These are phyloP conservation scores for Arachis stenosperma DNA, from an alignment of 306 rosid genomes.

Conservation along the genomic window DNA sequence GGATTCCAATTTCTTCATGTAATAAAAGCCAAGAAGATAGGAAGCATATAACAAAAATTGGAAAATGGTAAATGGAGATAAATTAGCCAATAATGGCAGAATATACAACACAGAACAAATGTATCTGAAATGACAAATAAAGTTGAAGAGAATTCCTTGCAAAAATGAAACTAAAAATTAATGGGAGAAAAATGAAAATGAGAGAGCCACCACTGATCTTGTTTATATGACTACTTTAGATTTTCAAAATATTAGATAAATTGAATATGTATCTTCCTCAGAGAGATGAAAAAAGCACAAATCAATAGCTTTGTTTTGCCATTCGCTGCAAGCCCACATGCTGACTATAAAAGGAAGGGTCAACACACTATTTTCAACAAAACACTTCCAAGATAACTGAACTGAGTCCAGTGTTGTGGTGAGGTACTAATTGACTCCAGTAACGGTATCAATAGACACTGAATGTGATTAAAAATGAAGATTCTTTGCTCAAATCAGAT, in stretches of 20 bases:
- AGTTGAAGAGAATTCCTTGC: constrained; percentile 19
- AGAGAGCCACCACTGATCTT: background rate
- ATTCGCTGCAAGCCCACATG: background rate
- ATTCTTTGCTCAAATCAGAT: background rate
- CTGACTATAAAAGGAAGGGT: background rate
- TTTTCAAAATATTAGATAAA: constrained; percentile 13
- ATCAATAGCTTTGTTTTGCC: constrained; percentile 10
- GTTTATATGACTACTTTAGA: constrained; percentile 4
- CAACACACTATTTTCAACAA: background rate
- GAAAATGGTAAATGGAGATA: constrained; percentile 23
- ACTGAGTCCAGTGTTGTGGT: background rate
- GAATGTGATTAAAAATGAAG: constrained; percentile 2
- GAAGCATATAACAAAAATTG: background rate
- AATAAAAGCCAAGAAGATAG: constrained; percentile 11
- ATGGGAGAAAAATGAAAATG: background rate
- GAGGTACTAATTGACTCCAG: background rate
- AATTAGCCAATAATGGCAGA: constrained; percentile 27
- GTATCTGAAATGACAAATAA: background rate
- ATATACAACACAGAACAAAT: constrained; percentile 14
- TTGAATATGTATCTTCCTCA: background rate
- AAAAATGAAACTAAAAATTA: background rate
- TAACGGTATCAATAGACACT: constrained; percentile 5
- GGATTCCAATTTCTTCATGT: constrained; percentile 15
- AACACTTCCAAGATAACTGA: constrained; percentile 7
- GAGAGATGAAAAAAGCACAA: constrained; percentile 31